Conservation (phyloP, 2,329 filamentous ascomycete genomes). For the Zymoseptoria pseudotritici region DNA sequence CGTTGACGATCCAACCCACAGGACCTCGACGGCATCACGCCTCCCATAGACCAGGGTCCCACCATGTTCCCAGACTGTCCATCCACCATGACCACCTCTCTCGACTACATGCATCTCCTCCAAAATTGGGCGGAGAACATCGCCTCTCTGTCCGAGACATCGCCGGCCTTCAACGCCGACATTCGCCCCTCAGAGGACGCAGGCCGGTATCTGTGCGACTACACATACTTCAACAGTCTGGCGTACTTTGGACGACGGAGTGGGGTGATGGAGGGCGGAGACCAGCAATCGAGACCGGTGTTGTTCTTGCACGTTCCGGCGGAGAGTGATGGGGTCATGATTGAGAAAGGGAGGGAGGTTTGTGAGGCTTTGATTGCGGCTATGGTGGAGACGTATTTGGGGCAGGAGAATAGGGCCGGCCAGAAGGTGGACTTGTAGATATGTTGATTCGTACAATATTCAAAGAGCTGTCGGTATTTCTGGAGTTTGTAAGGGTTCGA, state of each 20-base stretch:
- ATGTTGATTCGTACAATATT: background rate
- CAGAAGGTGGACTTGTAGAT: background rate
- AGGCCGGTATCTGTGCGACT: constrained; percentile 39
- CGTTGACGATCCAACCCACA: constrained; percentile 32
- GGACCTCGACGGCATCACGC: constrained; percentile 57
- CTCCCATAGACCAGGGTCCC: constrained; percentile 20
- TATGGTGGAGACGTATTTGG: constrained; percentile 29
- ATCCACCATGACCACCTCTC: constrained; percentile 21
- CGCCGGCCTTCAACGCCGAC: constrained; percentile 23
- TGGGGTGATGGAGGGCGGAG: constrained; percentile 14
- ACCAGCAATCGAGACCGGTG: constrained; percentile 24
- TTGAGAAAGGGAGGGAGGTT: constrained; percentile 28
- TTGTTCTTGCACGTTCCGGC: constrained; percentile 38
- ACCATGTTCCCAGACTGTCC: constrained; percentile 24
- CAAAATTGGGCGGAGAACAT: constrained; percentile 23
- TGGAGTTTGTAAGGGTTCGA: no score
- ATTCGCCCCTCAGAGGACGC: constrained; percentile 34
- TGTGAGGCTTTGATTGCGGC: constrained; percentile 28
- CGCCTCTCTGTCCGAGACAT: constrained; percentile 19
- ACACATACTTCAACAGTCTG: constrained; percentile 37
- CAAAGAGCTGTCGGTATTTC: no score
- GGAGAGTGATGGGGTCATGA: constrained; percentile 28
- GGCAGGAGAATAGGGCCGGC: background rate
- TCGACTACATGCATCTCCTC: constrained; percentile 27
- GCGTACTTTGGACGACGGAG: constrained; percentile 26